A percentile compares a stretch with the other conserved stretches of the same genome.
phyloP scores from a whole-genome alignment of 495 filamentous ascomycete genomes.

The Xylaria sp. region DNA sequence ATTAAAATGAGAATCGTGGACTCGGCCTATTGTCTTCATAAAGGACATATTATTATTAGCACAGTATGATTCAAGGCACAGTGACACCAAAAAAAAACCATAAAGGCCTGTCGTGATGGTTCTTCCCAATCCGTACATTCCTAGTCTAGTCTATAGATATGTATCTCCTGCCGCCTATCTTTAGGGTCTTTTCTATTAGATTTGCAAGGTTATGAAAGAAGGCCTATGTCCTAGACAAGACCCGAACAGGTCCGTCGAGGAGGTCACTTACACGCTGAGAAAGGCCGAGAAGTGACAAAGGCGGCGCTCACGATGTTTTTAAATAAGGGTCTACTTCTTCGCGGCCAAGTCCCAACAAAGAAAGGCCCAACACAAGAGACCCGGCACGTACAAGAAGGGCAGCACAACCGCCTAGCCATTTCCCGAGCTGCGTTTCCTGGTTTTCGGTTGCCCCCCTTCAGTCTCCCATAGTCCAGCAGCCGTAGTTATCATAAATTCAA shows the following conservation, averaged over 20 bases:
- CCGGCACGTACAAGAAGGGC: constrained; percentile 42
- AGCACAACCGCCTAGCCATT: constrained; percentile 27
- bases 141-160: constrained; percentile 1
- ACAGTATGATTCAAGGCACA: constrained; percentile 13
- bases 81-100: constrained; percentile 24
- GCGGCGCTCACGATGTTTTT: constrained; percentile 28
- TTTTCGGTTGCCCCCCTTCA: constrained; percentile 20
- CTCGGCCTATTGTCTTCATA: neutral
- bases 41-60: neutral
- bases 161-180: constrained; percentile 5
- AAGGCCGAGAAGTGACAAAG: constrained; percentile 37
- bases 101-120: constrained; percentile 23
- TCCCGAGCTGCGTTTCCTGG: constrained; percentile 30
- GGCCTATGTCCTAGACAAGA: constrained; percentile 37
- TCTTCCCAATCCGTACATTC: constrained; percentile 17
- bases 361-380: constrained; percentile 17
- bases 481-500: constrained; percentile 36
- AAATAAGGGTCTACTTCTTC: constrained; percentile 4
- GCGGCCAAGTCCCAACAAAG: constrained; percentile 35
- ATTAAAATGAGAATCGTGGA: neutral
- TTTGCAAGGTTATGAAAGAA: constrained; percentile 36
- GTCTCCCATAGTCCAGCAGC: constrained; percentile 34
- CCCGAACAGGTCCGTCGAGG: constrained; percentile 15
- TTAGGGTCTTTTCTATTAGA: constrained; percentile 26
- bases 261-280: constrained; percentile 18